phyloP scores from a whole-genome alignment of 345 rosid species.

The Odontarrhena argentea region DNA sequence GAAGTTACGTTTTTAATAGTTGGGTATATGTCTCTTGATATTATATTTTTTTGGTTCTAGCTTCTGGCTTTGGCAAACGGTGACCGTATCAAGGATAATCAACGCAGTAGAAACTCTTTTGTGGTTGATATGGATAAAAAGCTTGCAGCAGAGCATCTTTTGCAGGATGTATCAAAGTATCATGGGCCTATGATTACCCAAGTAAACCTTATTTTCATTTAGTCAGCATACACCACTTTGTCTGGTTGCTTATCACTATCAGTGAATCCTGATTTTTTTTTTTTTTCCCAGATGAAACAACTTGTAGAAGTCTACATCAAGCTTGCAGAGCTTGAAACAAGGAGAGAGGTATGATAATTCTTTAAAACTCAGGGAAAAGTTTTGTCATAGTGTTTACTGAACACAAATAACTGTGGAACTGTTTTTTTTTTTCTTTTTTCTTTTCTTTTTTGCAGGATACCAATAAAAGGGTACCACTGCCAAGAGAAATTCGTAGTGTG shows the following conservation, averaged over 20 bases:
- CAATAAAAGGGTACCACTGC: slow-evolving; percentile 63
- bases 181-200: slow-evolving; percentile 83
- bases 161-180: slow-evolving; percentile 63
- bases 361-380: slow-evolving; percentile 26
- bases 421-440: slow-evolving; percentile 18
- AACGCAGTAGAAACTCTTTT: slow-evolving; percentile 85
- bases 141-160: slow-evolving; percentile 79
- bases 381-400: slow-evolving; percentile 28
- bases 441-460: slow-evolving; percentile 61
- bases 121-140: slow-evolving; percentile 92
- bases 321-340: slow-evolving; percentile 94
- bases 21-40: slow-evolving; percentile 23
- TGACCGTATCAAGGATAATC: slow-evolving; percentile 94
- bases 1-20: slow-evolving; percentile 3
- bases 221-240: slow-evolving; percentile 14
- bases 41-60: slow-evolving; percentile 46
- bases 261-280: slow-evolving; percentile 5
- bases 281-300: slow-evolving; percentile 70
- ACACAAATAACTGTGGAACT: slow-evolving; percentile 26
- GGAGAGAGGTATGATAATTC: slow-evolving; percentile 72
- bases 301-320: slow-evolving; percentile 95
- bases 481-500: slow-evolving; percentile 88
- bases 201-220: slow-evolving; percentile 44
- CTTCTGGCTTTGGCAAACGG: slow-evolving; percentile 96
- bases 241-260: slow-evolving; percentile 19